A percentile compares a stretch with the other conserved stretches of the same genome.
These are phyloP conservation scores for Cercophora sp. DNA, from an alignment of 495 filamentous ascomycete species.

Conservation along the genomic window DNA sequence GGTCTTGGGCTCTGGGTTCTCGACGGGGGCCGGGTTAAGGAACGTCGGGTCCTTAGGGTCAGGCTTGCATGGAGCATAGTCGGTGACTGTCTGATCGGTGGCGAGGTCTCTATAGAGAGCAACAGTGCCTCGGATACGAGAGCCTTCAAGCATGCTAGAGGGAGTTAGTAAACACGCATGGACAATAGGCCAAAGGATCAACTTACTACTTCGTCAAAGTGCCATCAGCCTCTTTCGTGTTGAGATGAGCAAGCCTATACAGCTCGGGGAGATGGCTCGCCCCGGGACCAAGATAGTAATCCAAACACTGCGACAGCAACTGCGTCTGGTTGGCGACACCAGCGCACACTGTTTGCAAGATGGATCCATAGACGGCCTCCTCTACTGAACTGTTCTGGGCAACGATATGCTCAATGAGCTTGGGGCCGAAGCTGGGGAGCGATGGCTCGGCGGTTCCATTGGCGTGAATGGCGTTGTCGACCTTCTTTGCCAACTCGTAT, in stretches of 20 bases:
- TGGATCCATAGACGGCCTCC: constrained; percentile 62
- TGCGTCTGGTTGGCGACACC: constrained; percentile 60
- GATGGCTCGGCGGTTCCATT: constrained; percentile 43
- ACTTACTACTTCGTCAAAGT: constrained; percentile 28
- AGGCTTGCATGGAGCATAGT: constrained; percentile 43
- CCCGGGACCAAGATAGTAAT: constrained; percentile 63
- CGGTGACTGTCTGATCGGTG: constrained; percentile 41
- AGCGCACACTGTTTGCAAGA: constrained; percentile 49
- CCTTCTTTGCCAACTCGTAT: constrained; percentile 42
- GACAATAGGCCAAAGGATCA: not conserved
- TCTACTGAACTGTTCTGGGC: constrained; percentile 54
- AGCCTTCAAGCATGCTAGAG: constrained; percentile 50
- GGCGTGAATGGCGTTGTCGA: constrained; percentile 2
- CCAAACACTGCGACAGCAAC: constrained; percentile 67
- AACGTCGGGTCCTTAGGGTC: not conserved
- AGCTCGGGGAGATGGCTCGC: constrained; percentile 53
- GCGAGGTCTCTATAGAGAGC: constrained; percentile 50
- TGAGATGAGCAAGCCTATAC: constrained; percentile 40
- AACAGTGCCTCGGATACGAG: constrained; percentile 59
- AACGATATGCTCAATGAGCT: constrained; percentile 59
- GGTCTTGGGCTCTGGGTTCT: constrained; percentile 8
- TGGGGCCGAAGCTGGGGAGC: constrained; percentile 62
- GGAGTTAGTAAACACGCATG: not conserved
- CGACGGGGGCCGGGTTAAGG: constrained; percentile 20
- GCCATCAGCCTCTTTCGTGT: constrained; percentile 26